Evolutionary conservation across 768 basidiomycete species (phyloP).

Genomic region (Phanerochaete carnosa): DNA sequence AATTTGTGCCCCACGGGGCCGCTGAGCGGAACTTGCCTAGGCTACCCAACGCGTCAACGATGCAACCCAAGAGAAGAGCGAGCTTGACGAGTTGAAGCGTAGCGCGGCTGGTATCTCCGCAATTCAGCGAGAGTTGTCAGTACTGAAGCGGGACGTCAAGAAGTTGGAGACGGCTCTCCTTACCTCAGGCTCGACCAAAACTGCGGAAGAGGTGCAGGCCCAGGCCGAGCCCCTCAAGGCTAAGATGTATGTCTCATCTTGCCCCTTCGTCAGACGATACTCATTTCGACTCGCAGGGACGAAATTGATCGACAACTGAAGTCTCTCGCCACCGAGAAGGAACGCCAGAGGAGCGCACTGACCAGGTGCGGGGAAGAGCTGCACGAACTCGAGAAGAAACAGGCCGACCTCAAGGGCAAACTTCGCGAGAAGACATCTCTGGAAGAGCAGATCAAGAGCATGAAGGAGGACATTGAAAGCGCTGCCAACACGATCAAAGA

Average conservation of each 20-base stretch:
- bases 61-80: conserved; percentile 57
- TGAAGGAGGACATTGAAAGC: conserved; percentile 53
- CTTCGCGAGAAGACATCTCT: conserved; percentile 54
- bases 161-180: conserved; percentile 68
- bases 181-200: conserved; percentile 72
- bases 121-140: conserved; percentile 55
- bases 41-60: conserved; percentile 34
- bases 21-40: not conserved
- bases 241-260: conserved; percentile 53
- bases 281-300: conserved; percentile 42
- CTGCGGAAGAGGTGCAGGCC: conserved; percentile 79
- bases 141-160: conserved; percentile 56
- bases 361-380: conserved; percentile 58
- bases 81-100: conserved; percentile 57
- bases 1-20: not conserved
- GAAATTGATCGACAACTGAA: conserved; percentile 61
- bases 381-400: conserved; percentile 59
- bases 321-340: conserved; percentile 53
- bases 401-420: conserved; percentile 53
- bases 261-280: not conserved
- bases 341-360: conserved; percentile 50
- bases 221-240: conserved; percentile 64
- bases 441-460: conserved; percentile 53
- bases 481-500: conserved; percentile 55
- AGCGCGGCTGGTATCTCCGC: conserved; percentile 57